A percentile compares a stretch with the other conserved stretches of the same genome.
Evolutionary conservation across 768 basidiomycete species (phyloP).

Genomic region (Leucosporidium scottii): DNA sequence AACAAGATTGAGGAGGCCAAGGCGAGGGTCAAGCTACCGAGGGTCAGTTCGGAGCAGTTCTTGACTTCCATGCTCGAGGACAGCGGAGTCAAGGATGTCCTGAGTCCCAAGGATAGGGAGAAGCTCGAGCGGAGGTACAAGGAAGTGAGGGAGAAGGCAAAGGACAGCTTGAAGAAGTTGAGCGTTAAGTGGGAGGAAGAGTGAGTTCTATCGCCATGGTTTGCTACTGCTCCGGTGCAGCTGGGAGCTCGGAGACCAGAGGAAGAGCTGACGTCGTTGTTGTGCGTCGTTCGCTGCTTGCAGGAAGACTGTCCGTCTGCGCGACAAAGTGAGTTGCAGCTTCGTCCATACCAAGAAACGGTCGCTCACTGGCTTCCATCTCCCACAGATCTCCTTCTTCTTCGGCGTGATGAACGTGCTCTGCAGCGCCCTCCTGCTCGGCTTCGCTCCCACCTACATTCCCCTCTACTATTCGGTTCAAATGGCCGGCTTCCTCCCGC

Average conservation of each 20-base stretch:
- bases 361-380: too few species aligned
- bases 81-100: background rate
- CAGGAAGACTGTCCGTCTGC: slow-evolving; percentile 65
- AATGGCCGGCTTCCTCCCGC: slow-evolving; percentile 67
- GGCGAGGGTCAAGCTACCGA: slow-evolving; percentile 12
- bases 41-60: slow-evolving; percentile 7
- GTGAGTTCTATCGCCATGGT: slow-evolving; percentile 32
- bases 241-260: background rate
- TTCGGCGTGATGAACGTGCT: slow-evolving; percentile 80
- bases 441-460: slow-evolving; percentile 74
- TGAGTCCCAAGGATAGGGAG: slow-evolving; percentile 18
- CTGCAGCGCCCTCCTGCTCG: slow-evolving; percentile 75
- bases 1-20: slow-evolving; percentile 27
- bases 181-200: slow-evolving; percentile 85
- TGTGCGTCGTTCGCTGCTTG: background rate
- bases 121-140: slow-evolving; percentile 25
- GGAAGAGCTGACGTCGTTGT: too few species aligned
- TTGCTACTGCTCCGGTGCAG: slow-evolving; percentile 4
- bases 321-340: slow-evolving; percentile 52
- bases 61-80: background rate
- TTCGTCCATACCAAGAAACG: too few species aligned
- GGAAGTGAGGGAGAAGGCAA: slow-evolving; percentile 18
- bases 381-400: slow-evolving; percentile 64
- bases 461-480: slow-evolving; percentile 80
- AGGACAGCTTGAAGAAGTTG: slow-evolving; percentile 42